phyloP scores from a whole-genome alignment of 2,329 filamentous ascomycete species.

The Xylariaceae sp. region DNA sequence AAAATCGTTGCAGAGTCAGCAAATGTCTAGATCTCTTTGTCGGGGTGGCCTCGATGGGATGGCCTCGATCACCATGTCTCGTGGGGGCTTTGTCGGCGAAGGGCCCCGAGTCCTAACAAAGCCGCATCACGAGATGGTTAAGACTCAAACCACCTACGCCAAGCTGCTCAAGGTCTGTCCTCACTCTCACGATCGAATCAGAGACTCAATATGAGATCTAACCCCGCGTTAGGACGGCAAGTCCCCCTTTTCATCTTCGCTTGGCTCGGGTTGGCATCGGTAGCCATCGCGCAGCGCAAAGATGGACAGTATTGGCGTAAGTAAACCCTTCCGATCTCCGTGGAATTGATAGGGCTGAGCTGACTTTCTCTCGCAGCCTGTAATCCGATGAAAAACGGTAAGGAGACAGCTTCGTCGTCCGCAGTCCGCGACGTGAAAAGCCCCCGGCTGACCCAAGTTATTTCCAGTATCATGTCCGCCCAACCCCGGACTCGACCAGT shows the following conservation, averaged over 20 bases:
- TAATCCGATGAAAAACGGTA: slow-evolving; percentile 10
- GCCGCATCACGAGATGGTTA: background rate
- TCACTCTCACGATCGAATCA: background rate
- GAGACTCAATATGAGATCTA: background rate
- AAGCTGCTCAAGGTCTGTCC: background rate
- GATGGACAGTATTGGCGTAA: slow-evolving; percentile 12
- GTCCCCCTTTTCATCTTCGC: background rate
- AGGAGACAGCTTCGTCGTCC: no score
- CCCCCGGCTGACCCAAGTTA: background rate
- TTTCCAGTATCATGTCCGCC: slow-evolving; percentile 9
- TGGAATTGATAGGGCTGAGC: background rate
- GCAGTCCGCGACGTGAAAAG: background rate
- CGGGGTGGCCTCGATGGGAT: background rate
- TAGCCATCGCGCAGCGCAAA: slow-evolving; percentile 4
- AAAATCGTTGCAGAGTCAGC: background rate
- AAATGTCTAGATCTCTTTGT: background rate
- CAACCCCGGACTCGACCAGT: slow-evolving; percentile 9
- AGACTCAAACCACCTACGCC: background rate
- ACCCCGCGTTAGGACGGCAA: background rate
- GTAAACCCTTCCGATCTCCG: background rate
- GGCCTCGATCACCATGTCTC: background rate
- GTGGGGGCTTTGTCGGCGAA: background rate
- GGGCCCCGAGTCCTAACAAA: background rate
- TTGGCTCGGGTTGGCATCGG: slow-evolving; percentile 1
- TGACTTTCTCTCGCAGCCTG: slow-evolving; percentile 5